Base-by-base conservation (phyloP, 2,329 filamentous ascomycete genomes). In the Cladophialophora immunda region DNA sequence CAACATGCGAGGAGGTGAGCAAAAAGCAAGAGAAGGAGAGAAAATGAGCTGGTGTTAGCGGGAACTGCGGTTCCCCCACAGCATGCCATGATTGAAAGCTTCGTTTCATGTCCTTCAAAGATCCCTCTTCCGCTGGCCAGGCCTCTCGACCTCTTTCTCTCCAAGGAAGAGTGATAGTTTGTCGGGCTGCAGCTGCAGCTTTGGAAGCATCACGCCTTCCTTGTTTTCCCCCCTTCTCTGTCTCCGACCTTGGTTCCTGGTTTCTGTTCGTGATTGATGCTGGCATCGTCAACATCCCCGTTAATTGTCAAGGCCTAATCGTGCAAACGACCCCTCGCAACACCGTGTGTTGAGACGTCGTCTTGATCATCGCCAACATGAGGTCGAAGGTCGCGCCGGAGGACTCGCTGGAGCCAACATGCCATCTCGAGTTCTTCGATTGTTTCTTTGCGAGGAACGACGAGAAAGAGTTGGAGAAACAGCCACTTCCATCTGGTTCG, bases 381-480 rank as follows among this genome's bases (percentile, higher is more conserved):
- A 67, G 56, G 47, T 41, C 55, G 15, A 63, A 53, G 34, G 30
- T 56, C 19, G 52, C 59, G 22, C 45, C 58, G 15, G 67, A 69
- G 56, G 67, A 68, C 45, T 70, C 64, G 41, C 58, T 67, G 27
- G 61, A 66, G 68, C 66, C 68, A 36, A 58, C 64, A 30, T 70
- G 70, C 34, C 57, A 59, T 27, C 30, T 70, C 41, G 36, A 57
- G 30, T 58, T 68, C 22, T 68, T 71, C 58, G 66, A 69, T 9
- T 71, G 68, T 56, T 47, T 71, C 30, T 68, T 67, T n/a, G 45
- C 67, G 9, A 36, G 57, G 27, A 66, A 30, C 29, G 54, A 22
- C 11, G 27, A 59, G 6, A 59, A 52, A n/a, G 56, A 61, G 36
- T n/a, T 30, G 32, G 34, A 57, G 15, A 36, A 22, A 6, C 32